Evolutionary conservation across 1,139 yeast genomes (phyloP).

Genomic region (Candida frijolesensis): DNA sequence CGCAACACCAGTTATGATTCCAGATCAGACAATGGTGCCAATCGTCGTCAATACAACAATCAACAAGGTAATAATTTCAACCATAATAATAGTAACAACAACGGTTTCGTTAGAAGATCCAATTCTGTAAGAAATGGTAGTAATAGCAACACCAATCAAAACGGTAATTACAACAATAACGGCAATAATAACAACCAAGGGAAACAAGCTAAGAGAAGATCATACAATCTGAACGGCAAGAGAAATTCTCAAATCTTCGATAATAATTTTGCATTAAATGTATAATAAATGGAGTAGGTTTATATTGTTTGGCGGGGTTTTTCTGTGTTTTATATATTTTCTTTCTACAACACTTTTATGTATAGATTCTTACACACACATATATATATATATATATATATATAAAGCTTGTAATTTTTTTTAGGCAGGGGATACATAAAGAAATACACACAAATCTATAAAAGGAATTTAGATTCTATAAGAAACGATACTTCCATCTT

Average conservation of each 20-base stretch:
- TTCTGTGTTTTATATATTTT: not conserved
- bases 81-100: slow-evolving; percentile 13
- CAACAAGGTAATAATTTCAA: slow-evolving; percentile 5
- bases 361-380: not conserved
- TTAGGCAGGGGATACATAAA: not conserved
- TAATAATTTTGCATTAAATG: slow-evolving; percentile 7
- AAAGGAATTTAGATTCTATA: slow-evolving; percentile 15
- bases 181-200: slow-evolving; percentile 3
- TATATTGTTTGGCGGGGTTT: not conserved
- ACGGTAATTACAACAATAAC: not conserved
- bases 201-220: slow-evolving; percentile 15
- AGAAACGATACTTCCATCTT: slow-evolving; percentile 38
- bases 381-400: not conserved
- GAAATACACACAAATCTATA: not conserved
- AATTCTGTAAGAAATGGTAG: slow-evolving; percentile 9
- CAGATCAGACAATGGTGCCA: slow-evolving; percentile 9
- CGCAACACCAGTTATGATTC: slow-evolving; percentile 7
- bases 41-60: slow-evolving; percentile 13
- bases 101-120: slow-evolving; percentile 8
- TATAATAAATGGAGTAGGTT: slow-evolving; percentile 1
- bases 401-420: not conserved
- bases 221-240: slow-evolving; percentile 12
- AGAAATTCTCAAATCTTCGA: slow-evolving; percentile 18
- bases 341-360: not conserved
- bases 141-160: slow-evolving; percentile 7